Conservation (phyloP, 805 yeast species). For the Teunomyces gatunensis region DNA sequence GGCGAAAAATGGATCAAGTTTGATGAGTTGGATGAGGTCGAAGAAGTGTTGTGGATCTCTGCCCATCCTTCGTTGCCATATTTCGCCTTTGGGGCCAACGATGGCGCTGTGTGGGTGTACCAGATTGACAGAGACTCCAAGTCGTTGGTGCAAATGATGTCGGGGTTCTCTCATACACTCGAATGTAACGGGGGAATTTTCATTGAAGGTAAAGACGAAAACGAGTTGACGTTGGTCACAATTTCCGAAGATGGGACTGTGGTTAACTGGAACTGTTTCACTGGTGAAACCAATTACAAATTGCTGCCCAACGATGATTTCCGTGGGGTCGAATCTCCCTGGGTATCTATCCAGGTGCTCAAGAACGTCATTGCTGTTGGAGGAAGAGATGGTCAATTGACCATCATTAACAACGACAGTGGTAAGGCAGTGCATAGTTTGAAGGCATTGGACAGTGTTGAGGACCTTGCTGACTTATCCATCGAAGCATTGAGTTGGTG, state of each 20-base stretch:
- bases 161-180: conserved; percentile 75
- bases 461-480: conserved; percentile 43
- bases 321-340: conserved; percentile 76
- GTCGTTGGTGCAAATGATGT: conserved; percentile 65
- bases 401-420: conserved; percentile 69
- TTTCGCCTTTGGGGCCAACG: conserved; percentile 89
- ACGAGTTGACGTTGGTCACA: conserved; percentile 64
- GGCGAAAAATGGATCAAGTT: conserved; percentile 80
- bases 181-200: conserved; percentile 83
- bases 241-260: conserved; percentile 83
- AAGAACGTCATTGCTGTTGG: conserved; percentile 70
- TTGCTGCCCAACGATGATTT: conserved; percentile 59
- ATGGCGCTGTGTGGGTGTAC: conserved; percentile 94
- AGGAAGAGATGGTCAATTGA: conserved; percentile 81
- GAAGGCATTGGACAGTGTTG: conserved; percentile 58
- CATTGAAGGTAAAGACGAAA: conserved; percentile 51
- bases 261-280: conserved; percentile 86
- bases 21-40: conserved; percentile 78
- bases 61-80: conserved; percentile 76
- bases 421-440: conserved; percentile 70
- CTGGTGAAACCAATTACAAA: conserved; percentile 67
- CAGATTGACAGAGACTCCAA: conserved; percentile 53
- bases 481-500: conserved; percentile 77
- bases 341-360: conserved; percentile 72
- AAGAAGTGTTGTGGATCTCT: conserved; percentile 81